Base-by-base conservation (phyloP, 108 stramenopile genomes). In the Ochromonas danica region DNA sequence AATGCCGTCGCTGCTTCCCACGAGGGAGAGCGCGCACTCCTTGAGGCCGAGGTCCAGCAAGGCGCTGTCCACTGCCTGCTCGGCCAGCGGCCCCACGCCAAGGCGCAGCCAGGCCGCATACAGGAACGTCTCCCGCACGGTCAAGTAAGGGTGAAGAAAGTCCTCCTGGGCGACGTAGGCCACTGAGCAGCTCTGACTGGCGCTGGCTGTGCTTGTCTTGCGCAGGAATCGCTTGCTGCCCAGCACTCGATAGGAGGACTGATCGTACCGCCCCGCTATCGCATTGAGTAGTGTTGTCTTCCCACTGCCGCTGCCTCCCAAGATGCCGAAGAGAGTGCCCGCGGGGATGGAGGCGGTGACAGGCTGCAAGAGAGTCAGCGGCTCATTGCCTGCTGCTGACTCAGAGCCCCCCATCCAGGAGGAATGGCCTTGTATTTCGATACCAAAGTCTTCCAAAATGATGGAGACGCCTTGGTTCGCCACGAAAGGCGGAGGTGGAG, bases 301-400 rank as follows among this genome's bases (percentile, higher is more conserved):
- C 36, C 67, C 67, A 22, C 67, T 70, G 67, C 67, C 67, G 33
- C 67, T 70, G 14, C 67, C 67, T 31, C 67, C 67, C 14, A 70
- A 17, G 22, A 70, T 70, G 36, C 17, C 67, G 40, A 70, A 70
- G 22, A 70, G 36, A 17, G 67, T 31, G 14, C 67, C 67, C 36
- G 10, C 40, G 22, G 36, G 36, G 33, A 70, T 70, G 14, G 67
- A 40, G 22, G 22, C 10, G 40, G 10, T 70, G 67, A 22, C 67
- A 40, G 67, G n/a, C n/a, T n/a, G n/a, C n/a, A n/a, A n/a, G n/a
- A n/a, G n/a, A n/a, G n/a, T n/a, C n/a, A n/a, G n/a, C n/a, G n/a
- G n/a, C n/a, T n/a, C n/a, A n/a, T n/a, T n/a, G n/a, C n/a, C n/a
- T n/a, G n/a, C n/a, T n/a, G n/a, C n/a, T n/a, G n/a, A n/a, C n/a